Base-by-base conservation (phyloP, 345 rosid species). In the Lepidium aucheri region DNA sequence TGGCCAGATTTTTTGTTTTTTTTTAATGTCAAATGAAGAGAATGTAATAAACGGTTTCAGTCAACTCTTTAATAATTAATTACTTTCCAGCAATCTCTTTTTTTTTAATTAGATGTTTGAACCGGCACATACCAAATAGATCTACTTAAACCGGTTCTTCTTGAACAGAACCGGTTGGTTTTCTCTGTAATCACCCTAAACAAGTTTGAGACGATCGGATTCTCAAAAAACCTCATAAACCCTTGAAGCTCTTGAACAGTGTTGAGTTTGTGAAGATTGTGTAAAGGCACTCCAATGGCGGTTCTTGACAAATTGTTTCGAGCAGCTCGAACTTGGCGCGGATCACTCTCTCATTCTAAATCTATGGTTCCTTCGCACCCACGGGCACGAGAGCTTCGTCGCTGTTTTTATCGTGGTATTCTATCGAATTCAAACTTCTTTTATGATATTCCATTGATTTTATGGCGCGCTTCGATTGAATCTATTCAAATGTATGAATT, bases 251-350 rank as follows among this genome's bases (percentile, higher is more conserved):
- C n/a, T 6, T 15, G n/a, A 68, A 16, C 3, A 46, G 42, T 1
- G 14, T 41, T 9, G 46, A 8, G 54, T 35, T 67, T 0, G 14
- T 22, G 51, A 51, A 51, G 0, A 32, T 32, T 34, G 55, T 45
- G 60, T 14, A 0, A 42, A n/a, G 17, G 2, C 60, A 28, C 16
- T 60, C 64, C 51, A 12, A 88, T 87, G 95, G 76, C 82, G 53
- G 51, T 70, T 62, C 45, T 77, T 1, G 56, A 75, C 49, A 67
- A 84, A 64, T 63, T 88, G 33, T 56, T 71, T 44, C 78, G 74
- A 64, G 53, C 81, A 46, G 70, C 76, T 36, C 80, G 82, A 13
- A 17, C 65, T 33, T 75, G 80, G 74, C 77, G 85, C 38, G 15
- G 69, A 15, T 51, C 70, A 9, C 49, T 73, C 34, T 20, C 67